Evolutionary conservation across 345 rosid species (phyloP).

Genomic region (Eucalyptus cloeziana): DNA sequence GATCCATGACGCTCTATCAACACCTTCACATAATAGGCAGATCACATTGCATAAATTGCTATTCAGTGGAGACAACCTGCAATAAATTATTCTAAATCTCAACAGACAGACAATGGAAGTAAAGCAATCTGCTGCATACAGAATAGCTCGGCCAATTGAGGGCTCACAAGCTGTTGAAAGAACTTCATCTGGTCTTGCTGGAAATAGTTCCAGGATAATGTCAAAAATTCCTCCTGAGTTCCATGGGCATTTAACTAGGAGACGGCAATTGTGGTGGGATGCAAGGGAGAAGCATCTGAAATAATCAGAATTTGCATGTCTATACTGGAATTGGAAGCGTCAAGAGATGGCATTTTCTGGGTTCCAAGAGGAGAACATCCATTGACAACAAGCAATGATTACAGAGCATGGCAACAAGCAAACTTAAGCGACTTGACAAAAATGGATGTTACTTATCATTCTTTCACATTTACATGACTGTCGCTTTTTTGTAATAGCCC

Average conservation of each 20-base stretch:
- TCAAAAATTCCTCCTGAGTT: conserved; percentile 76
- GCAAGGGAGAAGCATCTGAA: conserved; percentile 71
- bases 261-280: conserved; percentile 54
- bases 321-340: conserved; percentile 70
- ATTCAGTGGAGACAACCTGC: conserved; percentile 29
- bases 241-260: conserved; percentile 63
- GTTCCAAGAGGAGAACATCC: conserved; percentile 37
- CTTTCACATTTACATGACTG: conserved; percentile 43
- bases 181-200: conserved; percentile 26
- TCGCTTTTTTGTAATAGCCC: background rate
- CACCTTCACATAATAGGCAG: conserved; percentile 49
- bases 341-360: conserved; percentile 68
- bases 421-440: conserved; percentile 48
- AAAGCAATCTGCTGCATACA: conserved; percentile 40
- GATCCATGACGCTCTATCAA: conserved; percentile 51
- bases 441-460: conserved; percentile 63
- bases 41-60: conserved; percentile 43
- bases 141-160: conserved; percentile 52
- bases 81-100: conserved; percentile 44
- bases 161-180: conserved; percentile 57
- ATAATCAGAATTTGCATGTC: conserved; percentile 63
- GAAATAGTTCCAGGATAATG: conserved; percentile 25
- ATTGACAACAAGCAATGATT: conserved; percentile 28
- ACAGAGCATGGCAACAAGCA: conserved; percentile 66
- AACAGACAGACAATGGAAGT: conserved; percentile 41